A percentile compares a stretch with the other conserved stretches of the same genome.
Evolutionary conservation across 257 asterid genomes (phyloP).

Genomic region (Solanum gracilifrons): DNA sequence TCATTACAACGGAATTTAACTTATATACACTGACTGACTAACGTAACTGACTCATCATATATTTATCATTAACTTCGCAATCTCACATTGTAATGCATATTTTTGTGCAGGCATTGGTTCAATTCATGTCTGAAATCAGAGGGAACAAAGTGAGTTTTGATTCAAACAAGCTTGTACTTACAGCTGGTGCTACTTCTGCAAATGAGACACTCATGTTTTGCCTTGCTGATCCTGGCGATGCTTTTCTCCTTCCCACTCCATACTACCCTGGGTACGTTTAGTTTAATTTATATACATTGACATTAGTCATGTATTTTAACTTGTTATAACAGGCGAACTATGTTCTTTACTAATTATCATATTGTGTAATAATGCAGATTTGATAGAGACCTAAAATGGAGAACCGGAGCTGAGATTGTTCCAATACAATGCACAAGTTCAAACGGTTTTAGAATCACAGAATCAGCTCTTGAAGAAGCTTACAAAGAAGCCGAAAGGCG

Average conservation of each 20-base stretch:
- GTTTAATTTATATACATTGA: not conserved
- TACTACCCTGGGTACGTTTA: conserved; percentile 12
- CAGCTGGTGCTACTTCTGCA: conserved; percentile 14
- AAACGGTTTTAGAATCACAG: not conserved
- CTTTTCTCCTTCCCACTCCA: conserved; percentile 14
- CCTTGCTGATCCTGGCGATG: conserved; percentile 5
- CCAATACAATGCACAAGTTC: conserved; percentile 6
- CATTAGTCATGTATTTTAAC: not conserved
- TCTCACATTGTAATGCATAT: not conserved
- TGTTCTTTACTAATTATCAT: not conserved
- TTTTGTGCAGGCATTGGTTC: conserved; percentile 4
- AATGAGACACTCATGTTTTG: conserved; percentile 15
- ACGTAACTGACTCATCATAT: not conserved
- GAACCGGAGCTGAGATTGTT: conserved; percentile 8
- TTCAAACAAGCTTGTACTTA: conserved; percentile 8
- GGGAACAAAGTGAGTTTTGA: conserved; percentile 11
- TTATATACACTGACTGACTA: not conserved
- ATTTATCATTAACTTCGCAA: not conserved
- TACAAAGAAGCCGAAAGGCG: not conserved
- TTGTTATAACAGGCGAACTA: not conserved
- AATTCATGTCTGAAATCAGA: conserved; percentile 7
- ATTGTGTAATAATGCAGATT: not conserved
- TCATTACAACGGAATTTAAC: not conserved
- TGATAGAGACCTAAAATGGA: conserved; percentile 10
- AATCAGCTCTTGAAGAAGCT: conserved; percentile 5